Evolutionary conservation across 768 basidiomycete genomes (phyloP), one percentile per base, ranked within the genome.

Genomic region (Ephemerocybe angulata): DNA sequence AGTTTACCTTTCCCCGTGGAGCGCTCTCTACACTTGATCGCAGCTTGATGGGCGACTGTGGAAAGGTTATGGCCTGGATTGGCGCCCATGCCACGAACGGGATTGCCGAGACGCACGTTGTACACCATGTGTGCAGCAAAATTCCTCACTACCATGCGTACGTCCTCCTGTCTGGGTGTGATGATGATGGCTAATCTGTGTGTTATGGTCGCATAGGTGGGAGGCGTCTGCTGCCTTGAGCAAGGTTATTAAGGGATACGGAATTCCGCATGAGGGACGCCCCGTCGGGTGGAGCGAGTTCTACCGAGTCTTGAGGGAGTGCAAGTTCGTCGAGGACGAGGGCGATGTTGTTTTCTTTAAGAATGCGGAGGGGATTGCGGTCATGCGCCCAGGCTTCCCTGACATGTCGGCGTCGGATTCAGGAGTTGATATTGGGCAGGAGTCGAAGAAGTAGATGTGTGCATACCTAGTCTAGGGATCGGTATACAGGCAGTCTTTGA

Each of bases 141-240:
- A 98, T 99, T 60, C 96, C 96, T n/a, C 96, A 99, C 70, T 98
- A 93, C 70, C 76, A 92, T 58, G 90, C 90, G 74, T n/a, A n/a
- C n/a, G n/a, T n/a, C n/a, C n/a, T n/a, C n/a, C n/a, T 86, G n/a
- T n/a, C n/a, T n/a, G n/a, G n/a, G 31, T 25, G 40, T 19, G n/a
- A 27, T 27, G 22, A 0, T 1, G 19, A 4, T 13, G 17, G 29
- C 35, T 19, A 7, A 17, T 17, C 42, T 3, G 31, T 48, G 60
- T 21, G 63, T 33, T 25, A 5, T 35, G 3, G 40, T 33, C 3
- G 31, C 58, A 19, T 56, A 86, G 86, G 68, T 96, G 93, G 93
- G 94, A 96, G 65, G 96, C 96, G 19, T 84, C 87, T 27, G 82
- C 80, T 56, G 93, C 92, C 24, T 77, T 99, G 60, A 89, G 71